A percentile compares a stretch with the other conserved stretches of the same genome.
phyloP scores from a whole-genome alignment of 2,329 filamentous ascomycete species.

The Penicillium sp. region DNA sequence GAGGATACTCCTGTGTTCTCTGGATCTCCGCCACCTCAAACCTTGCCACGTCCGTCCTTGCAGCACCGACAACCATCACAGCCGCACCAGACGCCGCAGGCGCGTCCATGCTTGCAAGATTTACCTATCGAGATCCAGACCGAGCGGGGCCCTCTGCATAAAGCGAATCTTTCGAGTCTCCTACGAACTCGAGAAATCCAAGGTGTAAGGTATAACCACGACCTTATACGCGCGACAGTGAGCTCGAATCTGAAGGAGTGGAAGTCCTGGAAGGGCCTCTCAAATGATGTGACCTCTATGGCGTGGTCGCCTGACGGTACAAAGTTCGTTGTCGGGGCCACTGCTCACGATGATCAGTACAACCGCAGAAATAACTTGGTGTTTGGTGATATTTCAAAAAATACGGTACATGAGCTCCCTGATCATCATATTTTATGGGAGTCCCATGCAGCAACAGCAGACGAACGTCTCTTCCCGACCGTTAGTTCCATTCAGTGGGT shows the following conservation, averaged over 20 bases:
- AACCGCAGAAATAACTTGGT: slow-evolving; percentile 61
- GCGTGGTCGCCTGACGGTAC: slow-evolving; percentile 59
- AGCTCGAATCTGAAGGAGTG: slow-evolving; percentile 45
- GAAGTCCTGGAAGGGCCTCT: slow-evolving; percentile 58
- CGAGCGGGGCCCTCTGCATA: background rate
- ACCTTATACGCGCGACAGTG: slow-evolving; percentile 25
- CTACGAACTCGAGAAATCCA: slow-evolving; percentile 35
- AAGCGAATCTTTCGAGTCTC: slow-evolving; percentile 15
- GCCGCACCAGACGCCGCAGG: background rate
- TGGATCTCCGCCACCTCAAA: background rate
- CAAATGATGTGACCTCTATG: slow-evolving; percentile 58
- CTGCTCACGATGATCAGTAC: slow-evolving; percentile 59
- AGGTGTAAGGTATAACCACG: slow-evolving; percentile 5
- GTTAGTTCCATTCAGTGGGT: slow-evolving; percentile 58
- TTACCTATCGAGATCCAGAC: background rate
- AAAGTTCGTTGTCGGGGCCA: slow-evolving; percentile 59
- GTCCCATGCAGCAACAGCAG: slow-evolving; percentile 40
- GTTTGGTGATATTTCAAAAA: slow-evolving; percentile 49
- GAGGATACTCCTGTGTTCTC: background rate
- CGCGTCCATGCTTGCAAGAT: background rate
- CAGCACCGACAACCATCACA: background rate
- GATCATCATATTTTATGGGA: slow-evolving; percentile 52
- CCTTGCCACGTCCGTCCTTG: background rate
- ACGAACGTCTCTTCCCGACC: slow-evolving; percentile 57
- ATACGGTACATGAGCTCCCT: slow-evolving; percentile 53